phyloP scores from a whole-genome alignment of 2,329 filamentous ascomycete species.

The Microdochium paspali region DNA sequence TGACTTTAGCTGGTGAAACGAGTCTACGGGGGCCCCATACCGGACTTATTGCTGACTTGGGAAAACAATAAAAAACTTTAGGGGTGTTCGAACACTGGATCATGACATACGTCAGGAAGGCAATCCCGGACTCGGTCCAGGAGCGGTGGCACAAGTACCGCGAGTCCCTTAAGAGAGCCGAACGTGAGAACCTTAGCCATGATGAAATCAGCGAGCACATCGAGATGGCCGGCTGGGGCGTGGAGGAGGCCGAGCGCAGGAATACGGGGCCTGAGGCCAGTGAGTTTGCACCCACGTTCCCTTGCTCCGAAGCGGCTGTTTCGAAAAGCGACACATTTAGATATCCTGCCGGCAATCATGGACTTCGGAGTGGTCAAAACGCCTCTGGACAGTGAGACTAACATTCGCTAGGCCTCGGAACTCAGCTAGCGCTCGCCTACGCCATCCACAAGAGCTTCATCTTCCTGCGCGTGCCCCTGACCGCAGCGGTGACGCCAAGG shows the following conservation, averaged over 20 bases:
- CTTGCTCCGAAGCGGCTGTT: no score
- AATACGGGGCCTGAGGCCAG: conserved; percentile 57
- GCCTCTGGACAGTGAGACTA: no score
- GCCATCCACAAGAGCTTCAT: conserved; percentile 98
- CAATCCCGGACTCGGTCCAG: conserved; percentile 52
- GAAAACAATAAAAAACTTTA: conserved; percentile 20
- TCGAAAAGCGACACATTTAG: no score
- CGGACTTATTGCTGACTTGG: not conserved
- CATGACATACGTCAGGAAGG: conserved; percentile 45
- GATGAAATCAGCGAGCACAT: conserved; percentile 33
- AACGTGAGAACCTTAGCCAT: conserved; percentile 31
- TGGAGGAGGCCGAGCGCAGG: conserved; percentile 51
- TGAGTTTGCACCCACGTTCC: conserved; percentile 39
- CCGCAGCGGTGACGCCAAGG: conserved; percentile 83
- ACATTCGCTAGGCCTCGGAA: conserved; percentile 46
- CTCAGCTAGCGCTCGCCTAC: conserved; percentile 86
- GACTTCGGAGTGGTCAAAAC: no score
- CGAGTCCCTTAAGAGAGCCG: conserved; percentile 34
- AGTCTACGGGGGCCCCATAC: not conserved
- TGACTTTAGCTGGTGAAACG: not conserved
- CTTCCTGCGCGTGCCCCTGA: conserved; percentile 87
- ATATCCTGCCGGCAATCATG: no score
- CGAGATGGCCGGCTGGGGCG: conserved; percentile 48
- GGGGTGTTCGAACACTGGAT: conserved; percentile 58
- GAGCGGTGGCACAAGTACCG: conserved; percentile 40